Evolutionary conservation across 345 rosid genomes (phyloP), one percentile per base, ranked within the genome.

Genomic region (Ceriops zippeliana): DNA sequence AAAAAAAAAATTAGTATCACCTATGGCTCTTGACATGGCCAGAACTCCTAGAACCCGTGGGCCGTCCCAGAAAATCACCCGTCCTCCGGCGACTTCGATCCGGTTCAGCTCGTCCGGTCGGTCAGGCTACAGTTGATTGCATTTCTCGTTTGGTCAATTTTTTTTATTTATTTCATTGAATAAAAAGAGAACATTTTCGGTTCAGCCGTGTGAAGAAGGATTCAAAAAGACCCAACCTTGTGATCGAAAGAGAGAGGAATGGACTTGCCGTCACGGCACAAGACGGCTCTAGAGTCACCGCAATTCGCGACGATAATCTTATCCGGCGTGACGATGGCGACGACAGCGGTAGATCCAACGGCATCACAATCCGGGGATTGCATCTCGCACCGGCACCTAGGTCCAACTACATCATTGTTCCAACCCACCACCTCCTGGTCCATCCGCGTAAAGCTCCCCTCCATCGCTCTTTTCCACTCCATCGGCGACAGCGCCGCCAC

Each of bases 311-410:
- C 85, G 20, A 84, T 35, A 1, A 85, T 72, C 38, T 75, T 80
- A 0, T 72, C 70, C 21, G 76, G 74, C 1, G 85, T 64, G 5
- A 87, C 31, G 62, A 85, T 65, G 1, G 83, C 81, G 6, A 80
- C 76, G 26, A 83, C 75, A 7, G 91, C 89, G 0, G 89, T 76
- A 52, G 79, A 74, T 30, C 71, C 70, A 0, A 78, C 82, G 30
- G 96, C 92, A 28, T 88, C 90, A 68, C 88, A 85, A 51, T 84
- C 86, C 1, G 92, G 93, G 0, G 87, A 67, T 35, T 78, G 93
- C 63, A 88, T 82, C 83, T 88, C 96, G 67, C 96, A 90, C 30
- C 84, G 72, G 19, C 96, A 90, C 8, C 61, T 81, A 1, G 85
- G 75, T 3, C 54, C 70, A 7, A 21, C 73, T 11, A 58, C 24